A percentile compares a stretch with the other conserved stretches of the same genome.
Evolutionary conservation across 2,329 filamentous ascomycete genomes (phyloP).

Genomic region (Epichloe sibirici): DNA sequence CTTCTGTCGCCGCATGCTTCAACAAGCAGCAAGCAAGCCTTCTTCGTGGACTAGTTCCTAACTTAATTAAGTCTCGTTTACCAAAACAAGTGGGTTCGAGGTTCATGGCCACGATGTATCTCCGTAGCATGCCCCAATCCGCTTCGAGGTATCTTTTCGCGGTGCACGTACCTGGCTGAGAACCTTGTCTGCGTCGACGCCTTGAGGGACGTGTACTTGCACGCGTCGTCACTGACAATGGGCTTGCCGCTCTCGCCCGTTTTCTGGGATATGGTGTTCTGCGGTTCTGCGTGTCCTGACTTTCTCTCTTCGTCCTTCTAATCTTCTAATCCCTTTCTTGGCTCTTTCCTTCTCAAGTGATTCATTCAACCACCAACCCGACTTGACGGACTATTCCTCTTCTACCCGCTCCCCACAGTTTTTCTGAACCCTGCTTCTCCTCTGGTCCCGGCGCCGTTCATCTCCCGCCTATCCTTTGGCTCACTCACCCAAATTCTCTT

Average conservation of each 20-base stretch:
- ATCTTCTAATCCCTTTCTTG: neutral
- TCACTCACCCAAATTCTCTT: conserved; percentile 15
- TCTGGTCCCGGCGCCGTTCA: conserved; percentile 8
- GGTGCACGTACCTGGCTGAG: neutral
- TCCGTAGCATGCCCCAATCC: conserved; percentile 1
- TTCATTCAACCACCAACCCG: neutral
- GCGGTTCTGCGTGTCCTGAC: neutral
- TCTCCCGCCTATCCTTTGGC: conserved; percentile 9
- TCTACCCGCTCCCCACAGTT: conserved; percentile 9
- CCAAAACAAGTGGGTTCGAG: neutral
- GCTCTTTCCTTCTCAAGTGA: conserved; percentile 1
- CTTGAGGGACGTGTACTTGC: conserved; percentile 1
- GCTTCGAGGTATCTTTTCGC: conserved; percentile 7
- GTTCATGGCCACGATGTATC: conserved; percentile 3
- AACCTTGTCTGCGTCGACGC: conserved; percentile 7
- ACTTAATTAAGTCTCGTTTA: neutral
- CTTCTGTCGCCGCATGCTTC: neutral
- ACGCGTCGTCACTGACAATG: neutral
- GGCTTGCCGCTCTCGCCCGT: conserved; percentile 3
- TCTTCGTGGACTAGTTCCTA: neutral
- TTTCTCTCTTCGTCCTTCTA: neutral
- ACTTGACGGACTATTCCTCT: conserved; percentile 2
- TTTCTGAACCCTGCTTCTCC: conserved; percentile 8
- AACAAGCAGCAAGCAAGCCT: neutral
- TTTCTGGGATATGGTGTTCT: conserved; percentile 1